A percentile compares a stretch with the other conserved stretches of the same genome.
These are phyloP conservation scores for Microsporum canis DNA, from an alignment of 2,329 filamentous ascomycete species.

Conservation along the genomic window DNA sequence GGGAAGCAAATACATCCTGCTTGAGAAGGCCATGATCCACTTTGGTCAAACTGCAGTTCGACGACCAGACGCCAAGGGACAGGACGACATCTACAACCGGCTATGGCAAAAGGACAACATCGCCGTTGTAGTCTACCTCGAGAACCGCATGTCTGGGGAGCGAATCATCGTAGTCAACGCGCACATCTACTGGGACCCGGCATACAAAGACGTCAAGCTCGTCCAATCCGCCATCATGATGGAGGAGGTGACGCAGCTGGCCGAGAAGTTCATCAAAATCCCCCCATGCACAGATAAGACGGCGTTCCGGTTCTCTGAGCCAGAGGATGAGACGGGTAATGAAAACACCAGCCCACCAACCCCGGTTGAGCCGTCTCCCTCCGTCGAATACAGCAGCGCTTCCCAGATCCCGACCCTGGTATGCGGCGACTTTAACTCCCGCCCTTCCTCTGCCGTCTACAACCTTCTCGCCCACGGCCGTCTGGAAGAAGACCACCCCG, in stretches of 20 bases:
- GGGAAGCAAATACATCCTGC: constrained; percentile 79
- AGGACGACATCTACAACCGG: constrained; percentile 95
- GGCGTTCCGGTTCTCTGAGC: constrained; percentile 41
- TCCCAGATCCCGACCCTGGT: constrained; percentile 83
- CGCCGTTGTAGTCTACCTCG: constrained; percentile 80
- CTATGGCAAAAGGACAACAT: constrained; percentile 99
- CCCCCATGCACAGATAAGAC: constrained; percentile 72
- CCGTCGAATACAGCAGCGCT: constrained; percentile 73
- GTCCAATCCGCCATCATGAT: constrained; percentile 93
- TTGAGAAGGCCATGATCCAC: constrained; percentile 91
- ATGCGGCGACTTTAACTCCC: constrained; percentile 94
- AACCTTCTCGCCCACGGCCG: constrained; percentile 75
- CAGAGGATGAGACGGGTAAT: constrained; percentile 28
- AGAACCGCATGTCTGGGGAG: constrained; percentile 81
- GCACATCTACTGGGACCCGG: constrained; percentile 90
- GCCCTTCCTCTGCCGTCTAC: constrained; percentile 75
- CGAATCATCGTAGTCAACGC: constrained; percentile 87
- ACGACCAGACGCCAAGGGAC: constrained; percentile 90
- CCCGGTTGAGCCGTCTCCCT: constrained; percentile 57
- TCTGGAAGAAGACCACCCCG: constrained; percentile 65
- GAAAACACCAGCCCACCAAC: constrained; percentile 36
- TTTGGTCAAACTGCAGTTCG: constrained; percentile 89
- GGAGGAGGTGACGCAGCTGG: constrained; percentile 77
- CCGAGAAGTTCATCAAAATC: constrained; percentile 72
- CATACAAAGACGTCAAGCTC: constrained; percentile 84